Evolutionary conservation across 371 early-diverging fungal species (phyloP).

Genomic region (Apophysomyces trapeziformis): DNA sequence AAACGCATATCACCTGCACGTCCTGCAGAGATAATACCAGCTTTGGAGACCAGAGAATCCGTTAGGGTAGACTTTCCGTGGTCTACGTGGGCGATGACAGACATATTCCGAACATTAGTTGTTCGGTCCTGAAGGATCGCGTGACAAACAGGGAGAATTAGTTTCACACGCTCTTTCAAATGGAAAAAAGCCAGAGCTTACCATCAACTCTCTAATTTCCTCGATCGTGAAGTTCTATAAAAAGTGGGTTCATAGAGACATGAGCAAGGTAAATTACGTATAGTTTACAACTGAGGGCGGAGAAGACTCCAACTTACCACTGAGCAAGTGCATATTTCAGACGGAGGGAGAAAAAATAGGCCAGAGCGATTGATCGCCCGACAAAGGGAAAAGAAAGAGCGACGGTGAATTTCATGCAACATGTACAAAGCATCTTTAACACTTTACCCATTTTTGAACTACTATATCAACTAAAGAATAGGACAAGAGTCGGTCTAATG

Average conservation of each 20-base stretch:
- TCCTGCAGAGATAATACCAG: slow-evolving; percentile 96
- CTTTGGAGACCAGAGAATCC: slow-evolving; percentile 97
- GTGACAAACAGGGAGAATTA: slow-evolving; percentile 8
- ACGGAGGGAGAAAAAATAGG: slow-evolving; percentile 2
- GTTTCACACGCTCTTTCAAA: slow-evolving; percentile 8
- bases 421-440: background rate
- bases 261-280: background rate
- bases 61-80: slow-evolving; percentile 96
- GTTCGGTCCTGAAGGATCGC: slow-evolving; percentile 31
- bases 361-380: slow-evolving; percentile 10
- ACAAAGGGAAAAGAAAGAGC: background rate
- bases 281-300: background rate
- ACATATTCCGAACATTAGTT: slow-evolving; percentile 99
- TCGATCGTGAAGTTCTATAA: slow-evolving; percentile 44
- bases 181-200: slow-evolving; percentile 28
- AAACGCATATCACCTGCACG: slow-evolving; percentile 96
- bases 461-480: background rate
- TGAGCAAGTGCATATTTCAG: background rate
- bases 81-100: slow-evolving; percentile 99
- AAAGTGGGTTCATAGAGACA: background rate
- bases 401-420: slow-evolving; percentile 13
- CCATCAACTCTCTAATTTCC: slow-evolving; percentile 55
- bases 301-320: slow-evolving; percentile 12
- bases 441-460: slow-evolving; percentile 1
- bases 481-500: background rate